Conservation (phyloP, 352 stramenopile genomes). For the Pythium insidiosum region DNA sequence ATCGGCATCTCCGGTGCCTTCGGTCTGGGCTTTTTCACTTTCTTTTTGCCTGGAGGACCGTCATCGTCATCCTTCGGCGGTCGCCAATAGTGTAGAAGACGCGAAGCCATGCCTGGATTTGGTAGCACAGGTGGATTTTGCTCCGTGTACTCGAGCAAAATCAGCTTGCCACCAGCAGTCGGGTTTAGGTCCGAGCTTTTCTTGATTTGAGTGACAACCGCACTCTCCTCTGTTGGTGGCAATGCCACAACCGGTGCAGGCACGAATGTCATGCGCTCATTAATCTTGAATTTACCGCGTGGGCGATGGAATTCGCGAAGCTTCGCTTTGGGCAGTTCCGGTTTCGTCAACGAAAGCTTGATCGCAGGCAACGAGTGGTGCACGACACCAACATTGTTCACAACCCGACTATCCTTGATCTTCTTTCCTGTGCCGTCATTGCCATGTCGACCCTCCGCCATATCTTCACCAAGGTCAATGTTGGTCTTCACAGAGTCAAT, state of each 20-base stretch:
- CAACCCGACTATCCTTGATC: slow-evolving; percentile 74
- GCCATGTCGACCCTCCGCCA: slow-evolving; percentile 44
- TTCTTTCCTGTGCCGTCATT: slow-evolving; percentile 72
- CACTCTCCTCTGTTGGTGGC: slow-evolving; percentile 51
- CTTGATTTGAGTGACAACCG: slow-evolving; percentile 82
- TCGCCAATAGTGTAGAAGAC: slow-evolving; percentile 82
- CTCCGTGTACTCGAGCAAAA: slow-evolving; percentile 82
- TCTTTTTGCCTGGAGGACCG: slow-evolving; percentile 51
- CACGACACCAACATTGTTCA: slow-evolving; percentile 81
- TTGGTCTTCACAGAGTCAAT: slow-evolving; percentile 78
- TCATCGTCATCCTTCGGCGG: slow-evolving; percentile 47
- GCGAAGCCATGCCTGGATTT: slow-evolving; percentile 76
- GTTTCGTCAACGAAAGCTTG: slow-evolving; percentile 81
- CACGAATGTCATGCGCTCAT: slow-evolving; percentile 52
- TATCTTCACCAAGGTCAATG: slow-evolving; percentile 72
- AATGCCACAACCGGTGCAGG: slow-evolving; percentile 29
- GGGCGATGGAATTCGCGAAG: slow-evolving; percentile 78
- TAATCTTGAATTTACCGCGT: slow-evolving; percentile 83
- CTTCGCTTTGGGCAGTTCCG: slow-evolving; percentile 75
- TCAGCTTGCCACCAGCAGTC: slow-evolving; percentile 64
- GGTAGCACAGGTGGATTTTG: slow-evolving; percentile 73
- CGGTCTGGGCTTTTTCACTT: slow-evolving; percentile 51
- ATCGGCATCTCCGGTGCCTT: slow-evolving; percentile 75
- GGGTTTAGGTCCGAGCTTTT: slow-evolving; percentile 79
- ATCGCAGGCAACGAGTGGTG: slow-evolving; percentile 83